These are phyloP conservation scores for Sarocladiaceae sp. DNA, from an alignment of 2,329 filamentous ascomycete genomes.

Conservation along the genomic window DNA sequence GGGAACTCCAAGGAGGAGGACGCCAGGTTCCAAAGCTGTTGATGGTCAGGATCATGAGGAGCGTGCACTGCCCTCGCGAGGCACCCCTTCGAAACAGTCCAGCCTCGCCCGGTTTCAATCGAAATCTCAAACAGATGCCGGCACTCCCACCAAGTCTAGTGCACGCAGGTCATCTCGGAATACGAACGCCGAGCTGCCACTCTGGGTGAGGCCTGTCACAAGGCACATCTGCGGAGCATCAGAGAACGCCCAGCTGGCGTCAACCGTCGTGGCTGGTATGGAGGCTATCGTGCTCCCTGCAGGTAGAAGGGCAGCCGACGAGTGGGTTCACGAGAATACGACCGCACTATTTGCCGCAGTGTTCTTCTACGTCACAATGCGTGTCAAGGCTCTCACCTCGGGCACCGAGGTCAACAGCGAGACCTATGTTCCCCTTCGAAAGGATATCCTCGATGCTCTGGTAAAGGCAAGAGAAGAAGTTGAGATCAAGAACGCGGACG, in stretches of 20 bases:
- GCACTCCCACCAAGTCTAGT: constrained; percentile 40
- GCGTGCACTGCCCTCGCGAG: constrained; percentile 33
- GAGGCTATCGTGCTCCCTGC: constrained; percentile 48
- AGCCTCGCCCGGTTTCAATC: constrained; percentile 39
- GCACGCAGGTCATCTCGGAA: constrained; percentile 16
- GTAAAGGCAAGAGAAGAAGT: constrained; percentile 37
- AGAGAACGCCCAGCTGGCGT: constrained; percentile 56
- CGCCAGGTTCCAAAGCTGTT: constrained; percentile 28
- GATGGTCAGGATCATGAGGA: constrained; percentile 18
- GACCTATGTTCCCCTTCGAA: constrained; percentile 39
- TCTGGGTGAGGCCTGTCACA: constrained; percentile 68
- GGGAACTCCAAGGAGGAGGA: constrained; percentile 22
- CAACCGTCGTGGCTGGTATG: constrained; percentile 71
- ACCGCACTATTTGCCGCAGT: constrained; percentile 56
- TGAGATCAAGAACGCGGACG: constrained; percentile 33
- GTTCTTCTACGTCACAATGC: constrained; percentile 54
- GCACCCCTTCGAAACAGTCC: constrained; percentile 43
- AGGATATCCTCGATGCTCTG: constrained; percentile 41
- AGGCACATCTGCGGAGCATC: constrained; percentile 60
- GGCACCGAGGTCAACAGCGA: constrained; percentile 32
- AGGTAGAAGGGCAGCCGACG: constrained; percentile 41
- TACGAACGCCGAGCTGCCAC: constrained; percentile 39
- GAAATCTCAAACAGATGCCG: constrained; percentile 18
- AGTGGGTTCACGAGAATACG: constrained; percentile 44
- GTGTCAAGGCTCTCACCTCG: constrained; percentile 37